Percentiles rank a stretch among this genome's conserved stretches.
These are phyloP conservation scores for Reticulomyxa filosa DNA, from an alignment of 78 protist genomes.

Conservation along the genomic window DNA sequence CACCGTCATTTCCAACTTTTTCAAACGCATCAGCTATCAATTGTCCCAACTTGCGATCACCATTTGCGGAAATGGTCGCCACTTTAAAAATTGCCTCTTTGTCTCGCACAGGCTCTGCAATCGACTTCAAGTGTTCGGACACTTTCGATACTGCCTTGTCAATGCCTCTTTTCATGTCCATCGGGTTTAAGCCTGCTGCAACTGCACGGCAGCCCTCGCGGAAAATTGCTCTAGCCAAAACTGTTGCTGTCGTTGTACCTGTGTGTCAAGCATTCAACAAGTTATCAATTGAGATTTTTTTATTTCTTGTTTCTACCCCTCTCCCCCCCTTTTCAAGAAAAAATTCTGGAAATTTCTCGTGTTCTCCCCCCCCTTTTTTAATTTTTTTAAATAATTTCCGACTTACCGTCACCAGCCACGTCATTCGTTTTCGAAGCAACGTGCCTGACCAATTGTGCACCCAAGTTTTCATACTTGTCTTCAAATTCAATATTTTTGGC, in stretches of 20 bases:
- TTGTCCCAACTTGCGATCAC: conserved; percentile 78
- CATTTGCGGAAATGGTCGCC: conserved; percentile 97
- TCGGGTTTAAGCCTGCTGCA: conserved; percentile 94
- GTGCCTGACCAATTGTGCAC: conserved; percentile 69
- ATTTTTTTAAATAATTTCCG: too few relatives aligned
- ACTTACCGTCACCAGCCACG: conserved; percentile 71
- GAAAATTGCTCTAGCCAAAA: conserved; percentile 81
- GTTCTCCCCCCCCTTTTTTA: too few relatives aligned
- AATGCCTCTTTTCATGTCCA: conserved; percentile 85
- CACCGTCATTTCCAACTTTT: conserved; percentile 93
- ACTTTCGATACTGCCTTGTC: conserved; percentile 60
- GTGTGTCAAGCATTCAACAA: too few relatives aligned
- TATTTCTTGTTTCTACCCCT: too few relatives aligned
- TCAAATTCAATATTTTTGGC: conserved; percentile 85
- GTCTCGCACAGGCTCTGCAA: conserved; percentile 64
- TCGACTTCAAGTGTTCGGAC: conserved; percentile 35
- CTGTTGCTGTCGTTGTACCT: conserved; percentile 97
- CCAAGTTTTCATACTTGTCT: conserved; percentile 71
- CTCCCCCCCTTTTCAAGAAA: too few relatives aligned
- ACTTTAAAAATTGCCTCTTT: conserved; percentile 42
- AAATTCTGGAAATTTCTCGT: too few relatives aligned
- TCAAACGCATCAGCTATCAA: conserved; percentile 91
- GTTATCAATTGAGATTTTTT: too few relatives aligned
- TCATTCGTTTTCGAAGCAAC: conserved; percentile 95
- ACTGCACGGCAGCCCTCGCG: conserved; percentile 81